Base-by-base conservation (phyloP, 2,329 filamentous ascomycete species). In the Aspergillus clavatus region DNA sequence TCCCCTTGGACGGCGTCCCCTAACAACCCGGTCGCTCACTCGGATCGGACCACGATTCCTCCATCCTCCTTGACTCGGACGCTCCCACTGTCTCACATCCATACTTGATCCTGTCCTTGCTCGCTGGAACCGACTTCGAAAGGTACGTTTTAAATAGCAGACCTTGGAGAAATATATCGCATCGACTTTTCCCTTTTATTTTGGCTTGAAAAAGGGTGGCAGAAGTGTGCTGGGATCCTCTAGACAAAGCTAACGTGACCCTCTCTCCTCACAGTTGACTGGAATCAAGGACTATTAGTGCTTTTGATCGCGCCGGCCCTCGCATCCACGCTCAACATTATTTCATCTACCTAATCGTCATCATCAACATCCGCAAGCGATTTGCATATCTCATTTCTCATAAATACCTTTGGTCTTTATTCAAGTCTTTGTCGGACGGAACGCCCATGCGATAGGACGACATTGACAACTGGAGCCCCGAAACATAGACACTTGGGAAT, bases 171-270 rank as follows among this genome's bases (percentile, higher is more conserved):
- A 16, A 21, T 31, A 28, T 14, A 36, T 33, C 28, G 31, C 41
- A 37, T 29, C n/a, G 18, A 26, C 28, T 23, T 21, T 42, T 36
- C 45, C 49, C 45, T 26, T 40, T 43, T 28, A 38, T 36, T 24
- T 24, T 46, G 28, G 35, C n/a, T 24, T 19, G 8, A 23, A 14
- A 29, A 21, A 24, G 43, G 19, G 14, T 38, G 35, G 21, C 42
- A 43, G 39, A 40, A 40, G 56, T 57, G 41, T 47, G 55, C 41
- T 14, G n/a, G n/a, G n/a, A n/a, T n/a, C n/a, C n/a, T 19, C 51
- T 43, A 48, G 48, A 50, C 45, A 54, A 51, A 55, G 58, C 62
- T 65, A 64, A 65, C 60, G 59, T 61, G 57, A 62, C 58, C 54
- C 23, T 24, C 8, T 8, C 8, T 55, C 53, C 50, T 50, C 52